Base-by-base conservation (phyloP, 768 basidiomycete species). In the Amanita pallidorosea region DNA sequence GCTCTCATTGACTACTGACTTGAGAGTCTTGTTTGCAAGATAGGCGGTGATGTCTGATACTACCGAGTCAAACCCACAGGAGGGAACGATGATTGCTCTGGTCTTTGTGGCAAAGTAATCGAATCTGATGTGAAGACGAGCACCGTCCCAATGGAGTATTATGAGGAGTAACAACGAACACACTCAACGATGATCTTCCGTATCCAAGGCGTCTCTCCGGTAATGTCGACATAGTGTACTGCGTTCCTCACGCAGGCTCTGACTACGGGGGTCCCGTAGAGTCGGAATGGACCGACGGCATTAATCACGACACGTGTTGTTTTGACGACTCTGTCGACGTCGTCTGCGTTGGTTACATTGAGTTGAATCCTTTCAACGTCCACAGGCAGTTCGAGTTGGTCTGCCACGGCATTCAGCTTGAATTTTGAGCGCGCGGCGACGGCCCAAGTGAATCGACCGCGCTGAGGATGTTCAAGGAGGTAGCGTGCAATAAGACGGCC, bases 201-300 rank as follows among this genome's bases (percentile, higher is more conserved):
- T 42, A 85, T 74, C 80, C 83, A 92, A 2, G 70, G 66, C 0
- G 74, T 65, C 62, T 94, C 91, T 7, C 86, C 85, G 2, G 85
- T 80, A 31, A 93, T 69, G 64, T 97, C 94, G 23, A 91, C 80
- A 61, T 95, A 95, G 64, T 94, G 89, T 6, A 79, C 75, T 5
- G 86, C 83, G 52, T 84, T 68, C 33, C 68, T 68, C 4, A 83
- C 85, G 55, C 92, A 95, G 4, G 85, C 83, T 51, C 77, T 61
- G 17, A 90, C 85, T 11, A 92, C 82, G 7, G 79, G 73, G n/a
- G 80, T 80, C 2, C 88, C 85, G 67, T 74, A 86, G 5, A 61
- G 61, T 75, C 78, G 82, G 61, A 75, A 92, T 2, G 88, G 88
- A 1, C 89, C 89, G 29, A 86, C 77, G 27, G 81, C 68, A 58